phyloP scores from a whole-genome alignment of 129 eudicot genomes.

The Flaveria sonorensis region DNA sequence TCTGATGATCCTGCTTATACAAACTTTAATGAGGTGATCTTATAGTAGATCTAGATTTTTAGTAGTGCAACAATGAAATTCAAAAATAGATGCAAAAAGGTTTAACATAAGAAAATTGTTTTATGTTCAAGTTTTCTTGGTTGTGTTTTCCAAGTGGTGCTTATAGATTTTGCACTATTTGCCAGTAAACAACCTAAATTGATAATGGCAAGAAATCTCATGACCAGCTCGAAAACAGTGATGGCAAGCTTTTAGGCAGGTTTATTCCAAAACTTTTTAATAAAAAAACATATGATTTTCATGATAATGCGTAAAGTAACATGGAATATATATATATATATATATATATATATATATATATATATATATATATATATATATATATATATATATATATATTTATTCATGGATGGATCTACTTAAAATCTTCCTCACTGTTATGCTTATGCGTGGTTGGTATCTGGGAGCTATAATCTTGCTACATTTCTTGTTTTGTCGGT shows the following conservation, averaged over 20 bases:
- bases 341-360: too few relatives aligned
- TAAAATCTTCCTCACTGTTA: constrained; percentile 26
- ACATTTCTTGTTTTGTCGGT: constrained; percentile 26
- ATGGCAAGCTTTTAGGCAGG: constrained; percentile 37
- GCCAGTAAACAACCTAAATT: constrained; percentile 88
- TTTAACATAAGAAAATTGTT: neutral
- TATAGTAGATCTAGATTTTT: constrained; percentile 2
- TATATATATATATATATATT: too few relatives aligned
- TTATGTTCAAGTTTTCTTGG: constrained; percentile 38
- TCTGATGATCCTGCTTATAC: constrained; percentile 72
- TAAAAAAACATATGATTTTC: neutral
- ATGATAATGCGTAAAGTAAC: constrained; percentile 6
- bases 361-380: too few relatives aligned
- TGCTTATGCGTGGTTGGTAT: constrained; percentile 24
- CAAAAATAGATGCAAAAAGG: neutral
- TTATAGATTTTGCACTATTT: constrained; percentile 60
- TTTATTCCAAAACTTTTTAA: neutral
- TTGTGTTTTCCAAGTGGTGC: constrained; percentile 85
- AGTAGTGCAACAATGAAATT: neutral
- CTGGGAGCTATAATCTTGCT: constrained; percentile 40
- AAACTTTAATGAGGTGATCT: constrained; percentile 29
- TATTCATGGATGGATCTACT: constrained; percentile 27
- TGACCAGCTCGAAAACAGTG: constrained; percentile 30
- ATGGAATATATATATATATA: too few relatives aligned
- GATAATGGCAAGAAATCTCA: constrained; percentile 40